A percentile compares a stretch with the other conserved stretches of the same genome.
phyloP scores from a whole-genome alignment of 1,284 basidiomycete genomes.

The Cutaneotrichosporon mucoides region DNA sequence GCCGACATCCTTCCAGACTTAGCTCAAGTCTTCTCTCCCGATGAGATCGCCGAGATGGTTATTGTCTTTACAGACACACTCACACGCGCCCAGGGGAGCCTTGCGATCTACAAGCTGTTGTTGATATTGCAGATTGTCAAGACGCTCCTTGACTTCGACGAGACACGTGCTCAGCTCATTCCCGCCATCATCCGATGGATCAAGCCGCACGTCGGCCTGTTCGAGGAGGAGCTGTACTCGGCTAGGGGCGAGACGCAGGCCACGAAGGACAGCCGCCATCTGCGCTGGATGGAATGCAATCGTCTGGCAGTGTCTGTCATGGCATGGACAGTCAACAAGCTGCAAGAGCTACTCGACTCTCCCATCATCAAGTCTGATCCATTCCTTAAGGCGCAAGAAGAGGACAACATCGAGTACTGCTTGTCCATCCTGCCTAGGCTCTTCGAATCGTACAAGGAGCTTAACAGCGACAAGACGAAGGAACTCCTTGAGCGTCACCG shows the following conservation, averaged over 20 bases:
- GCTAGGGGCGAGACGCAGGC: slow-evolving; percentile 22
- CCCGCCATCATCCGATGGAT: slow-evolving; percentile 90
- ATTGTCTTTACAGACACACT: slow-evolving; percentile 82
- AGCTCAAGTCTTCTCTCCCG: slow-evolving; percentile 68
- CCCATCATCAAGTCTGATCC: slow-evolving; percentile 63
- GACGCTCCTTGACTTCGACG: slow-evolving; percentile 78
- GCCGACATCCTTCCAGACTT: slow-evolving; percentile 87
- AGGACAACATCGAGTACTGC: slow-evolving; percentile 88
- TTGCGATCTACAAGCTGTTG: slow-evolving; percentile 87
- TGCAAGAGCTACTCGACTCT: slow-evolving; percentile 74
- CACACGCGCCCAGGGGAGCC: slow-evolving; percentile 71
- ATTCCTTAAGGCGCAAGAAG: slow-evolving; percentile 66
- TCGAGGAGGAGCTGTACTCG: slow-evolving; percentile 54
- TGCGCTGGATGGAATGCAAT: slow-evolving; percentile 85
- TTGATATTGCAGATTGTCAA: slow-evolving; percentile 89
- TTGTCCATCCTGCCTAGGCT: slow-evolving; percentile 80
- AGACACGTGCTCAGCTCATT: slow-evolving; percentile 73
- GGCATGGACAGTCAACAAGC: slow-evolving; percentile 84
- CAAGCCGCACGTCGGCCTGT: slow-evolving; percentile 89
- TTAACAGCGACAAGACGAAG: slow-evolving; percentile 63
- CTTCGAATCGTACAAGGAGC: slow-evolving; percentile 81
- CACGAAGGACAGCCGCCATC: slow-evolving; percentile 66
- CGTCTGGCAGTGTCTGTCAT: slow-evolving; percentile 64
- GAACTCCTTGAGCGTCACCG: slow-evolving; percentile 67
- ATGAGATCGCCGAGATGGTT: slow-evolving; percentile 78